A percentile compares a stretch with the other conserved stretches of the same genome.
These are phyloP conservation scores for Austroboletus olivaceoglutinosus DNA, from an alignment of 1,284 basidiomycete genomes.

Conservation along the genomic window DNA sequence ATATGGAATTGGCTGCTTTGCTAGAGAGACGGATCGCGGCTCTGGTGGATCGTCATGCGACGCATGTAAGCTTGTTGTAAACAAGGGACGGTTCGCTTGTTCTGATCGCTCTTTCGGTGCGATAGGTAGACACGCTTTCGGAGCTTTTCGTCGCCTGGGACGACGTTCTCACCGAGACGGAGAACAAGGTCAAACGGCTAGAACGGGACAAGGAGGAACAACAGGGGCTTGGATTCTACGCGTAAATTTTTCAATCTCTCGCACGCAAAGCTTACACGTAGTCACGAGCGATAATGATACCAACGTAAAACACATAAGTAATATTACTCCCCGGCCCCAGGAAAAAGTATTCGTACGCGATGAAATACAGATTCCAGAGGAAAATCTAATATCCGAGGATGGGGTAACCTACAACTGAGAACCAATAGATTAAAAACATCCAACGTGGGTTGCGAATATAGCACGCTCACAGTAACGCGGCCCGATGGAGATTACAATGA, in stretches of 20 bases:
- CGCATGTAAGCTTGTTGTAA: constrained; percentile 49
- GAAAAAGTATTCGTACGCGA: constrained; percentile 7
- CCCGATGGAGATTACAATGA: constrained; percentile 25
- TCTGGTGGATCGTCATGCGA: constrained; percentile 65
- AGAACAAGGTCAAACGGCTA: constrained; percentile 52
- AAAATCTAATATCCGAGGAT: constrained; percentile 12
- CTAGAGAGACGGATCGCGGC: constrained; percentile 63
- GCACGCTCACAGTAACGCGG: constrained; percentile 11
- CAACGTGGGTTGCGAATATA: neutral
- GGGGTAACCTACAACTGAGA: constrained; percentile 24
- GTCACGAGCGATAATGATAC: constrained; percentile 14
- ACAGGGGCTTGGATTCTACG: constrained; percentile 53
- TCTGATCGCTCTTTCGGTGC: neutral
- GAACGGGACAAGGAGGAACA: constrained; percentile 60
- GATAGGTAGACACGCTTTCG: constrained; percentile 76
- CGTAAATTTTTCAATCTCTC: constrained; percentile 21
- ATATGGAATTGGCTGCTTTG: constrained; percentile 48
- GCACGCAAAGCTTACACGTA: neutral
- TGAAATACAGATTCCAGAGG: constrained; percentile 10
- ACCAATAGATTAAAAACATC: constrained; percentile 14
- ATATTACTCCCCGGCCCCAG: neutral
- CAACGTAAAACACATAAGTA: constrained; percentile 20
- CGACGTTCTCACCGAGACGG: constrained; percentile 61
- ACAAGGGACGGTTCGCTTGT: neutral
- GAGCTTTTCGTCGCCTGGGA: constrained; percentile 82